A percentile compares a stretch with the other conserved stretches of the same genome.
These are phyloP conservation scores for Helminthosporium solani DNA, from an alignment of 2,329 filamentous ascomycete genomes.

Conservation along the genomic window DNA sequence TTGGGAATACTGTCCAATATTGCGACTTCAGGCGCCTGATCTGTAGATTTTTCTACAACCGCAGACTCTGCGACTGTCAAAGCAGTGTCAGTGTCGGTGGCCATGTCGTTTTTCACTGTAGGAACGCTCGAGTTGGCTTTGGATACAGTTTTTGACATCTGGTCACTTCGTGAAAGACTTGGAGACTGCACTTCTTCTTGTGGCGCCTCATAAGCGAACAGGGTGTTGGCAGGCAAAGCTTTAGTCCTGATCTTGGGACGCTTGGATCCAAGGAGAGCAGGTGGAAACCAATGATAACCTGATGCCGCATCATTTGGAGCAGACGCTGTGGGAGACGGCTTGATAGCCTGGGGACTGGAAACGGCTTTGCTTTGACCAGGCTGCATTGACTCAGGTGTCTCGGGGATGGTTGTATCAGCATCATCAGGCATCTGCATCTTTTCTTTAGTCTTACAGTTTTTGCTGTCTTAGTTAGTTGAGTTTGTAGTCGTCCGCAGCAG, in stretches of 20 bases:
- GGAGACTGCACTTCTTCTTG: neutral
- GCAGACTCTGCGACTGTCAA: neutral
- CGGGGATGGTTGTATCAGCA: conserved; percentile 15
- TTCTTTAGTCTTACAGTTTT: conserved; percentile 9
- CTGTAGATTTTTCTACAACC: neutral
- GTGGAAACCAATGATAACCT: neutral
- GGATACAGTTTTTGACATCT: neutral
- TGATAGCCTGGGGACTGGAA: neutral
- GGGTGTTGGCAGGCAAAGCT: neutral
- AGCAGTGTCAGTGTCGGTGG: neutral
- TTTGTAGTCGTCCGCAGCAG: neutral
- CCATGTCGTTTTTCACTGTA: neutral
- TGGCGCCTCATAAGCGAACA: neutral
- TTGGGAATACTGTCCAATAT: neutral
- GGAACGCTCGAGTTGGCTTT: too few species aligned
- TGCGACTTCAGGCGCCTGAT: neutral
- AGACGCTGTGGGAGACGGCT: neutral
- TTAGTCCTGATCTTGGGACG: neutral
- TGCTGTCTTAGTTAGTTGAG: conserved; percentile 3
- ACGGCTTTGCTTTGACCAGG: neutral
- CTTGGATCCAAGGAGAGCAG: neutral
- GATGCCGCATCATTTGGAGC: neutral
- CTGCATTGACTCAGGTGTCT: conserved; percentile 11
- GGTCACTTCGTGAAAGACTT: neutral
- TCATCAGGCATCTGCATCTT: neutral